Conservation (phyloP, 2,329 filamentous ascomycete species). For the Epichloe gansuensis region DNA sequence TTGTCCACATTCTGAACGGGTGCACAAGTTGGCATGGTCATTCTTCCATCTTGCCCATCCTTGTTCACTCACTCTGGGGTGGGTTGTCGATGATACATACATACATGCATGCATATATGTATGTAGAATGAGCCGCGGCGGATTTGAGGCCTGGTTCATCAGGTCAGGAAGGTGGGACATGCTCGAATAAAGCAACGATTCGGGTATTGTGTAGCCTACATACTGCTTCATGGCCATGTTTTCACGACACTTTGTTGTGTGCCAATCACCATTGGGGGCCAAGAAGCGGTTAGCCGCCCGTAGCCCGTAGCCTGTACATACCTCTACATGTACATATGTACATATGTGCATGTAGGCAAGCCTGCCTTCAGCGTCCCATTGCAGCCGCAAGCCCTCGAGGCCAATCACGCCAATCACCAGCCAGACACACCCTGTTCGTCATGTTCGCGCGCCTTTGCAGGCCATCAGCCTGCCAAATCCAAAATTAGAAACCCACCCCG, state of each 20-base stretch:
- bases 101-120: too few species aligned
- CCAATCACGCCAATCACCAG: conserved; percentile 11
- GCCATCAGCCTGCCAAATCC: conserved; percentile 11
- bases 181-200: too few species aligned
- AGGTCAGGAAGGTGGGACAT: too few species aligned
- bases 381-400: conserved; percentile 11
- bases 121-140: too few species aligned
- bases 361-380: conserved; percentile 11
- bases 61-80: too few species aligned
- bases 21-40: too few species aligned
- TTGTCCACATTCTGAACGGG: too few species aligned
- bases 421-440: conserved; percentile 19
- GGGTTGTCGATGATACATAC: too few species aligned
- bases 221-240: background rate
- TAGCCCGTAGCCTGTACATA: background rate
- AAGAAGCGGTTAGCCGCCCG: conserved; percentile 15
- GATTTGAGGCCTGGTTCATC: too few species aligned
- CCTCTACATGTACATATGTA: too few species aligned
- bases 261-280: conserved; percentile 6
- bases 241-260: background rate
- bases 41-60: too few species aligned
- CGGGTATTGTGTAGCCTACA: background rate
- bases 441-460: conserved; percentile 29
- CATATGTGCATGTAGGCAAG: background rate
- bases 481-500: conserved; percentile 23